Evolutionary conservation across 2,329 filamentous ascomycete genomes (phyloP).

Genomic region (Cytospora mali): DNA sequence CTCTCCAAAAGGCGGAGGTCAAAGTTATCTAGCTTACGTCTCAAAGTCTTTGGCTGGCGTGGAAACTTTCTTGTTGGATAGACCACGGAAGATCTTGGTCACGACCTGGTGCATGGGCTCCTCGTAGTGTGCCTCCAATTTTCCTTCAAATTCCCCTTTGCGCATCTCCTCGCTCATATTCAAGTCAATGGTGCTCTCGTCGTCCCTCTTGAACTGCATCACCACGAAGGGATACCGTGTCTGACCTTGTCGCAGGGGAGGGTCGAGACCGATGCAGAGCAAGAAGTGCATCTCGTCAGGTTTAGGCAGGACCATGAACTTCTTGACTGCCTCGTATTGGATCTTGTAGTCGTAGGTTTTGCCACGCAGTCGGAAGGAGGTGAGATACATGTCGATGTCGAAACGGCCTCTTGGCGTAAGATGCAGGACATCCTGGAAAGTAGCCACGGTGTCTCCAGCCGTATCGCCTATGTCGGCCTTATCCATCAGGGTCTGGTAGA

Average conservation of each 20-base stretch:
- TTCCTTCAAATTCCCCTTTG: constrained; percentile 84
- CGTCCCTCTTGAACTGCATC: constrained; percentile 98
- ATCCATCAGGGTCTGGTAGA: constrained; percentile 96
- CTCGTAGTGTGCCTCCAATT: constrained; percentile 87
- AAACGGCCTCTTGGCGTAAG: constrained; percentile 98
- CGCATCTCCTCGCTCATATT: constrained; percentile 93
- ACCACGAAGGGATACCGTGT: constrained; percentile 97
- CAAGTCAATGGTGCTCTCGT: constrained; percentile 93
- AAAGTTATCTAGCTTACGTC: constrained; percentile 53
- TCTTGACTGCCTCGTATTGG: constrained; percentile 96
- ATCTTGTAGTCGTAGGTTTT: constrained; percentile 99
- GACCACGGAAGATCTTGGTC: constrained; percentile 89
- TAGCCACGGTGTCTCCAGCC: constrained; percentile 96
- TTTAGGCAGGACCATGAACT: constrained; percentile 97
- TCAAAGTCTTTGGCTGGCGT: constrained; percentile 92
- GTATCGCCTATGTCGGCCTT: constrained; percentile 99
- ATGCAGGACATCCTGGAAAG: constrained; percentile 94
- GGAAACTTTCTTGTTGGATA: constrained; percentile 93
- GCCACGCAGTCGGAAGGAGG: constrained; percentile 91
- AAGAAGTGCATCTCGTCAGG: constrained; percentile 97
- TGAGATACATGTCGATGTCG: constrained; percentile 99
- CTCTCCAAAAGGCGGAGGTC: not conserved
- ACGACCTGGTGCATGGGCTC: constrained; percentile 92
- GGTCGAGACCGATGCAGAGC: constrained; percentile 92
- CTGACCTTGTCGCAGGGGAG: constrained; percentile 93